Conservation (phyloP, 768 basidiomycete species). For the Gelatoporia subvermispora region DNA sequence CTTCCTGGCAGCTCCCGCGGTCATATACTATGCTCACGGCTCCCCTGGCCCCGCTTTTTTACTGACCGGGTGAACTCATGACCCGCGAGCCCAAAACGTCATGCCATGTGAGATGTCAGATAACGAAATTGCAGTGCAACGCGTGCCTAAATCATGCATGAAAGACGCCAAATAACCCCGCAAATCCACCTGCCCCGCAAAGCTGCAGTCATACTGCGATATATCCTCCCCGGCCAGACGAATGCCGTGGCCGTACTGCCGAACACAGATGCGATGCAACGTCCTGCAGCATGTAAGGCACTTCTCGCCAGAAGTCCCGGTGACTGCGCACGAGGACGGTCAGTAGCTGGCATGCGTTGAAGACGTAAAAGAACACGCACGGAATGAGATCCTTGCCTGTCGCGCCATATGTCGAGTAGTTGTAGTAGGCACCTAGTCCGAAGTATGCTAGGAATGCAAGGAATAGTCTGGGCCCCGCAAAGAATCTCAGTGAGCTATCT, state of each 20-base stretch:
- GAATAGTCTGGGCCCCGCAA: constrained; percentile 39
- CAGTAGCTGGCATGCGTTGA: constrained; percentile 3
- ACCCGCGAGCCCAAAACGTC: background rate
- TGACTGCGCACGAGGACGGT: constrained; percentile 42
- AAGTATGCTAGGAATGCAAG: constrained; percentile 70
- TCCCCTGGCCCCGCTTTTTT: background rate
- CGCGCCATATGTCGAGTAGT: constrained; percentile 84
- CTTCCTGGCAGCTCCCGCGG: too few species aligned
- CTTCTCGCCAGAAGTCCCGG: constrained; percentile 87
- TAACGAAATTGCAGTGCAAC: background rate
- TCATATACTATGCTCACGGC: background rate
- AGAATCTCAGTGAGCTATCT: background rate
- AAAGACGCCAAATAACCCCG: constrained; percentile 62
- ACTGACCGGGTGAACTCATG: too few species aligned
- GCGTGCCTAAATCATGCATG: constrained; percentile 84
- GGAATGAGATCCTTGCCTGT: constrained; percentile 79
- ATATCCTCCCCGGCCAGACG: constrained; percentile 66
- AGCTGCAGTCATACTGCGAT: constrained; percentile 56
- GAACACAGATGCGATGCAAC: constrained; percentile 76
- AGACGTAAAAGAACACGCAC: constrained; percentile 41
- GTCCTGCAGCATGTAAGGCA: constrained; percentile 80
- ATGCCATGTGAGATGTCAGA: background rate
- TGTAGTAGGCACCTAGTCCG: constrained; percentile 77
- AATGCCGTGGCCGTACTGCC: constrained; percentile 59
- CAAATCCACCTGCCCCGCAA: constrained; percentile 50